A percentile compares a stretch with the other conserved stretches of the same genome.
phyloP scores from a whole-genome alignment of 495 filamentous ascomycete genomes.

The Sabuloglossum arenarium region DNA sequence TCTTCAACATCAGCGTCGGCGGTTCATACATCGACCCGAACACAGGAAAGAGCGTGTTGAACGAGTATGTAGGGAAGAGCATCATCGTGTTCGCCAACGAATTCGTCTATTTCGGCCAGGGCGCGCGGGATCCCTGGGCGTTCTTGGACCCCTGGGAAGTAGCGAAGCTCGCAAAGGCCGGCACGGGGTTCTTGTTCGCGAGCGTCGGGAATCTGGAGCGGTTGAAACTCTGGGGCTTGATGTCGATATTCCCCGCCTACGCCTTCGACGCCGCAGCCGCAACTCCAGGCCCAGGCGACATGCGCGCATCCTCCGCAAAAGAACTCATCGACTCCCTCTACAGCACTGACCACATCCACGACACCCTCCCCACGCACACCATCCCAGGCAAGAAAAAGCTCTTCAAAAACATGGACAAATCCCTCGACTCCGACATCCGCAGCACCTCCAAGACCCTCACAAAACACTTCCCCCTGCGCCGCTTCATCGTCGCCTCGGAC shows the following conservation, averaged over 20 bases:
- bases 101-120: slow-evolving; percentile 5
- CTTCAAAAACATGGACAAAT: not conserved
- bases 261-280: not conserved
- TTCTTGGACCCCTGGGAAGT: not conserved
- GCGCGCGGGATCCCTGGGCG: not conserved
- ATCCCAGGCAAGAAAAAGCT: not conserved
- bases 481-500: not conserved
- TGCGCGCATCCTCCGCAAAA: too few relatives aligned
- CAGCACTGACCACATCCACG: not conserved
- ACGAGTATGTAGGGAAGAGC: slow-evolving; percentile 7
- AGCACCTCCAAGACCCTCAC: not conserved
- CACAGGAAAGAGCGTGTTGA: not conserved
- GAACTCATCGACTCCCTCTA: not conserved
- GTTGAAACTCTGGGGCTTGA: not conserved
- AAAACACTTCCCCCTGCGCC: not conserved
- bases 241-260: not conserved
- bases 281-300: not conserved
- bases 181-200: not conserved
- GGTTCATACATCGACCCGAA: not conserved
- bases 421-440: not conserved
- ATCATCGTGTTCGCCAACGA: slow-evolving; percentile 7
- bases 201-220: not conserved
- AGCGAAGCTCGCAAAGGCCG: not conserved
- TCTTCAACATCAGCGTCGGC: not conserved
- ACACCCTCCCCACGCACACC: not conserved